Evolutionary conservation across 768 basidiomycete genomes (phyloP).

Genomic region (Lyophyllum atratum): DNA sequence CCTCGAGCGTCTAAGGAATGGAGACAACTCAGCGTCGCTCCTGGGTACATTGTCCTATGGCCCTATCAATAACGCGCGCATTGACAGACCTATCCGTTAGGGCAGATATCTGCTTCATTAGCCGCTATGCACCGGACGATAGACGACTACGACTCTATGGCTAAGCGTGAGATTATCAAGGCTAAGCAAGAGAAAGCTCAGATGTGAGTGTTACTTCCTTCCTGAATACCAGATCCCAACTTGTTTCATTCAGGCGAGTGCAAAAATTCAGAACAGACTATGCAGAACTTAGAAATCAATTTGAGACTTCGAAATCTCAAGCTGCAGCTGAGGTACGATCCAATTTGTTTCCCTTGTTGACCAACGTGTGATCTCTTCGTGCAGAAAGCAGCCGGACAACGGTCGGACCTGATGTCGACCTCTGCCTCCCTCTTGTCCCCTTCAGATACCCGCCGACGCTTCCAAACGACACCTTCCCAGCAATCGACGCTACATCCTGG

Average conservation of each 20-base stretch:
- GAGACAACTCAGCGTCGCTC: conserved; percentile 78
- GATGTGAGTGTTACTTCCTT: conserved; percentile 52
- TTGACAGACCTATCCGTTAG: conserved; percentile 46
- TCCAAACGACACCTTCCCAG: conserved; percentile 45
- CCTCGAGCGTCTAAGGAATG: conserved; percentile 78
- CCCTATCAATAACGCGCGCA: background rate
- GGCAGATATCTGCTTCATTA: conserved; percentile 98
- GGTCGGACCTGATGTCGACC: conserved; percentile 63
- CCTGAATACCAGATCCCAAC: background rate
- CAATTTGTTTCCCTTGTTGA: background rate
- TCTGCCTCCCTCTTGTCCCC: conserved; percentile 42
- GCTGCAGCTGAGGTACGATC: conserved; percentile 47
- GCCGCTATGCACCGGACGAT: conserved; percentile 92
- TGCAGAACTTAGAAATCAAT: conserved; percentile 75
- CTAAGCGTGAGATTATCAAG: conserved; percentile 93
- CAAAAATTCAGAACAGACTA: conserved; percentile 92
- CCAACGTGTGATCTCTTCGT: background rate
- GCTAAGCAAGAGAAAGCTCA: conserved; percentile 96
- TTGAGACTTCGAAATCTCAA: conserved; percentile 75
- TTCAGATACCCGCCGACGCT: conserved; percentile 69
- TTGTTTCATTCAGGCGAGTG: conserved; percentile 64
- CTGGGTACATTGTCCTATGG: conserved; percentile 65
- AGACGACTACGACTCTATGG: conserved; percentile 97
- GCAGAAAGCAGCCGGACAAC: conserved; percentile 61
- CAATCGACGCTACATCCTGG: conserved; percentile 57